Conservation (phyloP, 768 basidiomycete genomes). For the Russula vinacea region DNA sequence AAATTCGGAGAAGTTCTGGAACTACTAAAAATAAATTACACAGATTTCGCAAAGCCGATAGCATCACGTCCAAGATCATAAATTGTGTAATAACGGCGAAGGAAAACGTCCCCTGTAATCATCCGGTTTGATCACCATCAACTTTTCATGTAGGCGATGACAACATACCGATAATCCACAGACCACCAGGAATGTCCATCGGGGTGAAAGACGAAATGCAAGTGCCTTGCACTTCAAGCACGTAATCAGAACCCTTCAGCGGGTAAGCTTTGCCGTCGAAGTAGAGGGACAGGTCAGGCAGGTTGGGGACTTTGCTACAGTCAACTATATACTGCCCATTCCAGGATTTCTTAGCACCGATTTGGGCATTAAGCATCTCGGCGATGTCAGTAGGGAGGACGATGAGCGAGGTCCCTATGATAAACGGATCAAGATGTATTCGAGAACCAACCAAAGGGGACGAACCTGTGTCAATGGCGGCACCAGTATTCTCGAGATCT, state of each 20-base stretch:
- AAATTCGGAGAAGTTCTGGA: neutral
- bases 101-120: constrained; percentile 74
- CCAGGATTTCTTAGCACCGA: constrained; percentile 93
- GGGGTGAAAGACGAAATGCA: constrained; percentile 94
- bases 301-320: constrained; percentile 75
- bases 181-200: constrained; percentile 73
- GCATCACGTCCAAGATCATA: constrained; percentile 76
- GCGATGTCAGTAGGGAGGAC: constrained; percentile 91
- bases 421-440: neutral
- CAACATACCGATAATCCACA: constrained; percentile 83
- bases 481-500: constrained; percentile 90
- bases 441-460: constrained; percentile 16
- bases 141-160: neutral
- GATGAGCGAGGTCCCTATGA: constrained; percentile 84
- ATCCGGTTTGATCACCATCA: constrained; percentile 3
- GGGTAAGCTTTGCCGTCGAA: constrained; percentile 79
- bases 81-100: constrained; percentile 90
- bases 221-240: constrained; percentile 85
- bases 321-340: constrained; percentile 94
- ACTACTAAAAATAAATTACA: constrained; percentile 29
- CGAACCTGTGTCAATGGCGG: constrained; percentile 83
- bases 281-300: constrained; percentile 82
- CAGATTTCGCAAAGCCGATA: constrained; percentile 73
- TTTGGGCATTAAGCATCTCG: constrained; percentile 94
- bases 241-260: constrained; percentile 81